Base-by-base conservation (phyloP, 148 eudicot genomes). In the Nyssa sinensis region DNA sequence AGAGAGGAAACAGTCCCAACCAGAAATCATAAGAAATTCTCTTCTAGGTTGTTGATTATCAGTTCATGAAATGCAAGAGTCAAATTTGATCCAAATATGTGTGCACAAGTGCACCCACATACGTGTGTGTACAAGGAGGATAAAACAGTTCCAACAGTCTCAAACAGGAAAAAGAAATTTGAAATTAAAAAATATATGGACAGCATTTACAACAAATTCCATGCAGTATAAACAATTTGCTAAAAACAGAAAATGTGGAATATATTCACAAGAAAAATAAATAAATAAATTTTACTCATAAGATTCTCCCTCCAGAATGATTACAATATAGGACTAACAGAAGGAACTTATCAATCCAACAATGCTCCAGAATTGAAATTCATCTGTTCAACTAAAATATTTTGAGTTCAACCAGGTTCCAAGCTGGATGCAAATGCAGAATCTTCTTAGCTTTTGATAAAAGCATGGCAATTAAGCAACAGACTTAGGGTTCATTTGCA, bases 1-100 rank as follows among this genome's bases (percentile, higher is more conserved):
- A 53, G 57, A 63, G 28, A 28, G 49, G 44, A 49, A 62, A 23
- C 68, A 64, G 28, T 73, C 60, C 74, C 39, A 62, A 62, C n/a
- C 12, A 41, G 13, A n/a, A 44, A 62, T n/a, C n/a, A n/a, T n/a
- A 62, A 33, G n/a, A 41, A 5, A 21, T n/a, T n/a, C n/a, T n/a
- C n/a, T n/a, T n/a, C n/a, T n/a, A 62, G 67, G 23, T 16, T 6
- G 23, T n/a, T 35, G 8, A 53, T 30, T 37, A 12, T 35, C 28
- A 41, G 39, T n/a, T 5, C 30, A 27, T 71, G 16, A 24, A 6
- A 72, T 34, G 28, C 5, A 30, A 2, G 8, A 14, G 0, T 7
- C 47, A 24, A 23, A 21, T 27, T n/a, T n/a, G n/a, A n/a, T n/a
- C n/a, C n/a, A n/a, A n/a, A n/a, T n/a, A n/a, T n/a, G n/a, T n/a